Percentiles rank a stretch among this genome's conserved stretches.
These are phyloP conservation scores for Pleurotus ostreatus DNA, from an alignment of 768 basidiomycete genomes.

Conservation along the genomic window DNA sequence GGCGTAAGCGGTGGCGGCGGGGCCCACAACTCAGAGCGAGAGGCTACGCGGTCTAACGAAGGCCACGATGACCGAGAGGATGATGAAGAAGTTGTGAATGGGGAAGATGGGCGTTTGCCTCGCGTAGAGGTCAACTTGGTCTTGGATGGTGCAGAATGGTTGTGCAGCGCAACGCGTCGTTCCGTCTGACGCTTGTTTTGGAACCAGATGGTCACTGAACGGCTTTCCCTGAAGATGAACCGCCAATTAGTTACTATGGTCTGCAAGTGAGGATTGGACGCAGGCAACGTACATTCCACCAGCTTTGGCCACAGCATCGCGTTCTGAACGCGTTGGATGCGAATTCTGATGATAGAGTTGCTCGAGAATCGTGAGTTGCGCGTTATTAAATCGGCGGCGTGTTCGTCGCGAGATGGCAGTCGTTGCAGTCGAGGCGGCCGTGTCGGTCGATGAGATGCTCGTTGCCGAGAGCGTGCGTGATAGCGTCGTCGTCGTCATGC, in stretches of 20 bases:
- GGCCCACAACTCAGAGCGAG: constrained; percentile 45
- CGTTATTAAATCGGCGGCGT: constrained; percentile 65
- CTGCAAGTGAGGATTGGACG: constrained; percentile 4
- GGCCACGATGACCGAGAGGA: constrained; percentile 30
- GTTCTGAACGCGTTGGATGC: constrained; percentile 72
- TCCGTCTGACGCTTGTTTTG: constrained; percentile 78
- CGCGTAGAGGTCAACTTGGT: constrained; percentile 26
- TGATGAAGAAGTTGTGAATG: constrained; percentile 19
- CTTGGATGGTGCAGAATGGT: constrained; percentile 19
- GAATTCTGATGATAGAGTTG: constrained; percentile 68
- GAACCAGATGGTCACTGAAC: constrained; percentile 79
- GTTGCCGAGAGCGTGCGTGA: constrained; percentile 4
- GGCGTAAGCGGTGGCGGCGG: constrained; percentile 36
- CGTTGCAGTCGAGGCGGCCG: background rate
- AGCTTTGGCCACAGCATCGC: constrained; percentile 56
- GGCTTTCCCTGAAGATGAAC: constrained; percentile 46
- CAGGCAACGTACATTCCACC: constrained; percentile 57
- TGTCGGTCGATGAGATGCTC: background rate
- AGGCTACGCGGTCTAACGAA: constrained; percentile 58
- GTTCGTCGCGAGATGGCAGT: constrained; percentile 34
- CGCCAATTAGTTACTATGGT: constrained; percentile 9
- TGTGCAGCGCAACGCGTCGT: constrained; percentile 46
- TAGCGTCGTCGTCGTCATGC: background rate
- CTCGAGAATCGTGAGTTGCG: constrained; percentile 69
- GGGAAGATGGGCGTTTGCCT: constrained; percentile 18